These are phyloP conservation scores for Pseudocercospora ulei DNA, from an alignment of 2,329 filamentous ascomycete species.

Conservation along the genomic window DNA sequence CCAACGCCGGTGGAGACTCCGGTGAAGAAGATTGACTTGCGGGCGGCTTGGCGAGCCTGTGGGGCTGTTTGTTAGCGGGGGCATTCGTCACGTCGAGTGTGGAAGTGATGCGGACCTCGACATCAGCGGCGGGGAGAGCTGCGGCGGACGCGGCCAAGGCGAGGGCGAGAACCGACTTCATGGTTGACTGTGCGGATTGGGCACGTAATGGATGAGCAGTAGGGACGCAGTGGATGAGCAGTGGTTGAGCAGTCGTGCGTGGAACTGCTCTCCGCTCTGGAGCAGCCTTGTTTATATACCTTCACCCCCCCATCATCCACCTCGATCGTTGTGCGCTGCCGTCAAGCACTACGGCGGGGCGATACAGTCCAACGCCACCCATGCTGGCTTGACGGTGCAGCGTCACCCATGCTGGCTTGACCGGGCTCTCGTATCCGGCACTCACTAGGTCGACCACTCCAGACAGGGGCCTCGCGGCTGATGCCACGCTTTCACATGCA, in stretches of 20 bases:
- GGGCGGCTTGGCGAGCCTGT: conserved; percentile 1
- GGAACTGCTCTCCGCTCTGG: too few species aligned
- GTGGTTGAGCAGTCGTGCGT: too few species aligned
- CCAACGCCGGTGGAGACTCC: conserved; percentile 22
- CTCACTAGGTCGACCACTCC: too few species aligned
- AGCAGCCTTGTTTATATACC: neutral
- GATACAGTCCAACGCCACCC: conserved; percentile 5
- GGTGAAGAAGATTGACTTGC: conserved; percentile 17
- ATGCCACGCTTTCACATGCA: too few species aligned
- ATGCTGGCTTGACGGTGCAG: too few species aligned
- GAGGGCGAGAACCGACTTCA: conserved; percentile 24
- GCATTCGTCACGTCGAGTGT: neutral
- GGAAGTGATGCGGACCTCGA: conserved; percentile 12
- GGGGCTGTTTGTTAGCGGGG: neutral
- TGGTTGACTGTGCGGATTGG: conserved; percentile 10
- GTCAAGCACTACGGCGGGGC: conserved; percentile 4
- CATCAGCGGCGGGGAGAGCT: conserved; percentile 15
- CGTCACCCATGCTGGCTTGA: neutral
- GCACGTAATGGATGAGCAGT: conserved; percentile 2
- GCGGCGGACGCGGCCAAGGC: conserved; percentile 20
- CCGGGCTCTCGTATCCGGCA: conserved; percentile 3
- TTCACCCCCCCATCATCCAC: neutral
- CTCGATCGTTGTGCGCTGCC: conserved; percentile 3
- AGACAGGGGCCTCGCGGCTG: too few species aligned
- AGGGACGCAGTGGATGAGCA: too few species aligned